These are phyloP conservation scores for Cercospora sesami DNA, from an alignment of 2,329 filamentous ascomycete genomes.

Conservation along the genomic window DNA sequence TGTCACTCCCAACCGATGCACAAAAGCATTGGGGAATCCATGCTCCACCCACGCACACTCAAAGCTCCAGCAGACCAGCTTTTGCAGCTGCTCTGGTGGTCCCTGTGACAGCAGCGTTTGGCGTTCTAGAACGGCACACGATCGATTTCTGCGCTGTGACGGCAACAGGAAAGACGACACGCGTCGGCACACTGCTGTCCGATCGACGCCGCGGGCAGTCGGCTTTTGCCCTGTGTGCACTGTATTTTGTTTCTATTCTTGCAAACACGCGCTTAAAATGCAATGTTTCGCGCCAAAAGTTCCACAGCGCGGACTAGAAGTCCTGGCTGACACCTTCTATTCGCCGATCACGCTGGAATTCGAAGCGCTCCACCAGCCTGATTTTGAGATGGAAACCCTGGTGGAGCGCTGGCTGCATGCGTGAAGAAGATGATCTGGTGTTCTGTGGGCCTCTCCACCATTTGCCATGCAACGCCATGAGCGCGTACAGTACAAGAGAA, in stretches of 20 bases:
- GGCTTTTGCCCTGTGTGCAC: neutral
- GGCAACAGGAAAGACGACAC: constrained; percentile 4
- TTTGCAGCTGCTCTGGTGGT: neutral
- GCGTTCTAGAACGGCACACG: constrained; percentile 2
- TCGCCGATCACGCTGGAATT: constrained; percentile 6
- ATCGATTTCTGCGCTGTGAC: constrained; percentile 4
- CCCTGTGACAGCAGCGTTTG: neutral
- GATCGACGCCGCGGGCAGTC: neutral
- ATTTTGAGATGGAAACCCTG: neutral
- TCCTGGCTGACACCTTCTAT: constrained; percentile 1
- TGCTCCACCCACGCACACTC: neutral
- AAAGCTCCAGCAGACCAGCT: neutral
- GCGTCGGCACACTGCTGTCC: constrained; percentile 3
- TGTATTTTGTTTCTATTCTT: neutral
- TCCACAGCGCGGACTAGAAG: constrained; percentile 4
- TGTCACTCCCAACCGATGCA: constrained; percentile 9
- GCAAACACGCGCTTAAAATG: neutral
- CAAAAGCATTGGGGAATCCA: neutral
- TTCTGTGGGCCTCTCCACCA: neutral
- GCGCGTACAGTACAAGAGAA: neutral
- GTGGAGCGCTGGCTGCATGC: neutral
- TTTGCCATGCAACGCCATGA: neutral
- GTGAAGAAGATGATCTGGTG: neutral
- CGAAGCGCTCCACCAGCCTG: neutral
- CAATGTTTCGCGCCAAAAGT: neutral